Base-by-base conservation (phyloP, 768 basidiomycete species). In the Termitomyces sp. region DNA sequence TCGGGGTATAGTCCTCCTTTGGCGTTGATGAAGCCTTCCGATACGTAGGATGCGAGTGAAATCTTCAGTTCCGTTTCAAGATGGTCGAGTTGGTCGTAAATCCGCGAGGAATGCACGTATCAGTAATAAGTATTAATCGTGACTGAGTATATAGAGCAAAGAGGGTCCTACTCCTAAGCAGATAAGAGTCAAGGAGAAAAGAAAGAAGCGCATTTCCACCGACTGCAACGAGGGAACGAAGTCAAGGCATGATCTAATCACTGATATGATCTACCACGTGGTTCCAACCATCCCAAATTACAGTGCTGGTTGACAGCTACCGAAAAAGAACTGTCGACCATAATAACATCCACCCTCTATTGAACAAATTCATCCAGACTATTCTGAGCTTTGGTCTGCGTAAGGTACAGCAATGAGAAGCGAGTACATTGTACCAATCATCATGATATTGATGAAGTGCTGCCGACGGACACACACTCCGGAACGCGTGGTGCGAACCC, bases 241-340 rank as follows among this genome's bases (percentile, higher is more conserved):
- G 28, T 5, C 28, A 7, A 26, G 44, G 22, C 24, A 26, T n/a
- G 15, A 54, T 54, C 53, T 46, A 37, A 54, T 54, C 45, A 47
- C 26, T 42, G 53, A 54, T 54, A 22, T 44, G 19, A 47, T 54
- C 45, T 15, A 37, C 43, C 53, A 53, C 53, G 53, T 53, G 53
- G 30, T 19, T 15, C 10, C 46, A 21, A 14, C 9, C n/a, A n/a
- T n/a, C n/a, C n/a, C n/a, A n/a, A n/a, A n/a, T n/a, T n/a, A n/a
- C n/a, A n/a, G n/a, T n/a, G n/a, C n/a, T n/a, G n/a, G n/a, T n/a
- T n/a, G n/a, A n/a, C n/a, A n/a, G n/a, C n/a, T n/a, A n/a, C n/a
- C n/a, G n/a, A n/a, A n/a, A n/a, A n/a, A n/a, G n/a, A n/a, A n/a
- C n/a, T n/a, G n/a, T n/a, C n/a, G n/a, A n/a, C 30, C 30, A 9